Base-by-base conservation (phyloP, 495 filamentous ascomycete genomes). In the Pyrenula massariospora region DNA sequence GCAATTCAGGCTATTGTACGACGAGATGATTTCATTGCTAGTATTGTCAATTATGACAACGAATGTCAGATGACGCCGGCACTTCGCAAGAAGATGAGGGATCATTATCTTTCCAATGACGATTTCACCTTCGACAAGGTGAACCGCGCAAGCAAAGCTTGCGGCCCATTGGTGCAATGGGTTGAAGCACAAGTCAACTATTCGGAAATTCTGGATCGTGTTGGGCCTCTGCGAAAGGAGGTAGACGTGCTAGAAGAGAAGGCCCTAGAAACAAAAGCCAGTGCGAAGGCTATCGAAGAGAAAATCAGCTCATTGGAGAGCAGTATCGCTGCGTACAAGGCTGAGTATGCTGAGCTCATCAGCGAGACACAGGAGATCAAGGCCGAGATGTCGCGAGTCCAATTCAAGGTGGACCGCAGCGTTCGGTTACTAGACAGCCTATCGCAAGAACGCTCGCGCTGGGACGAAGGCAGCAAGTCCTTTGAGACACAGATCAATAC, bases 401-500 rank as follows among this genome's bases (percentile, higher is more conserved):
- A 99, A 65, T 95, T 88, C 76, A 99, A 99, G 77, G 93, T 99
- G 54, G 88, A 97, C 67, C 84, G 93, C 68, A 96, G 92, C 71
- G 86, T 96, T 42, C 87, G 89, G 62, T 77, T 99, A 54, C 84
- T 99, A 5, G 89, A 96, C 68, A 95, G 89, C 71, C 72, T 99
- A 61, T 91, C 93, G 31, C 95, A 91, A 5, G 93, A 99, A 74
- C 83, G 94, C 66, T 80, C 73, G 3, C 79, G 93, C 58, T 99
- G 93, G 93, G 94, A 97, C 67, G 87, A 90, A 59, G 89, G 91
- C 54, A 97, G 94, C 81, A 93, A 84, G 72, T 96, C 91, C 0
- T 99, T 99, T 68, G 90, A 96, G 68, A 93, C 89, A 10, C 93
- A 99, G 68, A 96, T 99, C 66, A 84, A 86, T 71, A 99, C 93